Conservation (phyloP, 2,329 filamentous ascomycete species). For the Nemania serpens region DNA sequence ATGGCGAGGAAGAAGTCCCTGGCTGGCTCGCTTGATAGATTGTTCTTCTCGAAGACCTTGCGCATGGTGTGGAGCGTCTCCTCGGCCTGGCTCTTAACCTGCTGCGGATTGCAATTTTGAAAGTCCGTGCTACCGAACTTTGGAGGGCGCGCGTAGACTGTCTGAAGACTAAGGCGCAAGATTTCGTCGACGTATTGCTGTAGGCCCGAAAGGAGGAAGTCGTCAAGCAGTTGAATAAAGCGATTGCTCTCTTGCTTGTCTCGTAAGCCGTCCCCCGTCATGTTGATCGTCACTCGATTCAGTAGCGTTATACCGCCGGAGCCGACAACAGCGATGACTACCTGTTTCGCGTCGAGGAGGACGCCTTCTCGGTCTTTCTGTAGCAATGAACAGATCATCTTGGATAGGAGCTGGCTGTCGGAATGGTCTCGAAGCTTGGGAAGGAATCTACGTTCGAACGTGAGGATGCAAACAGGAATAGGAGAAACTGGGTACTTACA, state of each 20-base stretch:
- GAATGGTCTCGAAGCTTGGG: constrained; percentile 13
- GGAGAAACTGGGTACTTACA: not conserved
- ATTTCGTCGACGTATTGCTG: constrained; percentile 12
- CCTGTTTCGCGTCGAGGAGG: constrained; percentile 4
- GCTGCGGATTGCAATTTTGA: no score
- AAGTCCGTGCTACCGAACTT: no score
- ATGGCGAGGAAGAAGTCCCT: constrained; percentile 14
- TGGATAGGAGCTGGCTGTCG: constrained; percentile 9
- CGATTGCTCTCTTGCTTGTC: constrained; percentile 1
- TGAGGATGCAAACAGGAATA: not conserved
- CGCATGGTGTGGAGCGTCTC: constrained; percentile 6
- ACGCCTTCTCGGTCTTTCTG: constrained; percentile 10
- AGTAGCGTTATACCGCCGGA: not conserved
- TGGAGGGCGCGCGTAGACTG: not conserved
- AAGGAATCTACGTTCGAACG: constrained; percentile 4
- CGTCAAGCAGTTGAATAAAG: constrained; percentile 8
- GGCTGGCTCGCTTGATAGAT: constrained; percentile 5
- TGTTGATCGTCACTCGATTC: constrained; percentile 5
- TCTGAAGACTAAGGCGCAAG: not conserved
- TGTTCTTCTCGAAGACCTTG: constrained; percentile 9
- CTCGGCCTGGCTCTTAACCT: no score
- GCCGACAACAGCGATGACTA: constrained; percentile 8
- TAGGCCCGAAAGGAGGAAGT: constrained; percentile 13
- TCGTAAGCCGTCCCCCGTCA: not conserved
- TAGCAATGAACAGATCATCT: constrained; percentile 18